Percentiles rank a stretch among this genome's conserved stretches.
These are phyloP conservation scores for Priceomyces castillae DNA, from an alignment of 805 yeast species.

Conservation along the genomic window DNA sequence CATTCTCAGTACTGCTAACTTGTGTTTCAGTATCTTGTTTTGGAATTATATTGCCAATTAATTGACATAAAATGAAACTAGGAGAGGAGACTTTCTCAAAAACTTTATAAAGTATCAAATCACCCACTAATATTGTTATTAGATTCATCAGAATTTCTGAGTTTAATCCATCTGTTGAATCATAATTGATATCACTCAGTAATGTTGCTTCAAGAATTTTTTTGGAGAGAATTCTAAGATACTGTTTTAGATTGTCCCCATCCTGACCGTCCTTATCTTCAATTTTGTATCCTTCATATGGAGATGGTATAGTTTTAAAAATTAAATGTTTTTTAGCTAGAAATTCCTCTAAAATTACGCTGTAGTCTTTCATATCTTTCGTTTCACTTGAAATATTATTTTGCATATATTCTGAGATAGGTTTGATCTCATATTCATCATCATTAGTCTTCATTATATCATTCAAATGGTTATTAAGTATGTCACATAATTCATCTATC, in stretches of 20 bases:
- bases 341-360: conserved; percentile 13
- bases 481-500: conserved; percentile 23
- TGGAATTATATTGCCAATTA: conserved; percentile 9
- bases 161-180: conserved; percentile 12
- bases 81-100: conserved; percentile 25
- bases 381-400: neutral
- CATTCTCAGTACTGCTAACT: neutral
- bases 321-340: conserved; percentile 18
- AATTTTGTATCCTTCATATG: neutral
- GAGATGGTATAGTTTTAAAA: conserved; percentile 11
- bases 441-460: conserved; percentile 13
- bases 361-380: conserved; percentile 2
- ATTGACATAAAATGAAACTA: conserved; percentile 20
- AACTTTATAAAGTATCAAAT: conserved; percentile 25
- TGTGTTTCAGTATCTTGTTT: neutral
- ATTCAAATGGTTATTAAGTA: conserved; percentile 22
- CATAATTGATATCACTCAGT: conserved; percentile 7
- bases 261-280: neutral
- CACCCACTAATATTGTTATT: conserved; percentile 23
- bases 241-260: conserved; percentile 10
- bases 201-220: conserved; percentile 20
- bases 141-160: conserved; percentile 25
- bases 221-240: conserved; percentile 22
- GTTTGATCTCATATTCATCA: conserved; percentile 11
- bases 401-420: conserved; percentile 12